These are phyloP conservation scores for Cryptococcus jaspeensis DNA, from an alignment of 1,284 basidiomycete genomes.

Conservation along the genomic window DNA sequence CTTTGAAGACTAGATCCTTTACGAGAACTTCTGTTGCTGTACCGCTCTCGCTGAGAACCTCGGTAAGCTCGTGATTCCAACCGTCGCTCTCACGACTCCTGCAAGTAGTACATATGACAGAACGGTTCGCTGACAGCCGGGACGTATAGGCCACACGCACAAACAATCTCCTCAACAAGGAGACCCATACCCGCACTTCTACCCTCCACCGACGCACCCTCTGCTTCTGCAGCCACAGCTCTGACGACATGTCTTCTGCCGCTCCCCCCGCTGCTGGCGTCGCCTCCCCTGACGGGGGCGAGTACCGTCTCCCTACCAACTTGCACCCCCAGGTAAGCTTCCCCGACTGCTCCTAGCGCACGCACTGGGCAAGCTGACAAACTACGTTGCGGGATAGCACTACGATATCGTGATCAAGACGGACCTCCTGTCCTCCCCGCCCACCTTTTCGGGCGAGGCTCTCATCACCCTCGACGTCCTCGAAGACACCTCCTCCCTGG, in stretches of 20 bases:
- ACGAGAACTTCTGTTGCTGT: background rate
- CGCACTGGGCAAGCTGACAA: background rate
- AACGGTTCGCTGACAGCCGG: no score
- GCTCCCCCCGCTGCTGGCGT: slow-evolving; percentile 27
- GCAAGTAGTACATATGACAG: no score
- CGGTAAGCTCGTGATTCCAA: no score
- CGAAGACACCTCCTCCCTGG: slow-evolving; percentile 62
- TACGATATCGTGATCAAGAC: slow-evolving; percentile 82
- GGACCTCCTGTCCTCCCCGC: slow-evolving; percentile 66
- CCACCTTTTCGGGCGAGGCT: slow-evolving; percentile 70
- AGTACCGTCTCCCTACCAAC: slow-evolving; percentile 72
- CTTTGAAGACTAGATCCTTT: background rate
- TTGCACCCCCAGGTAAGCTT: slow-evolving; percentile 52
- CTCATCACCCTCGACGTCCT: slow-evolving; percentile 74
- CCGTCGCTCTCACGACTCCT: no score
- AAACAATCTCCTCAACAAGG: background rate
- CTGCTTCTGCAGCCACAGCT: slow-evolving; percentile 24
- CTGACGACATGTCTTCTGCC: slow-evolving; percentile 11
- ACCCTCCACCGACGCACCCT: slow-evolving; percentile 2
- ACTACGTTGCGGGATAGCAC: slow-evolving; percentile 54
- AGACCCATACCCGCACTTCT: background rate
- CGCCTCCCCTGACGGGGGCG: slow-evolving; percentile 13
- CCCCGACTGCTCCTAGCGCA: background rate
- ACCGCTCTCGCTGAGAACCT: no score
- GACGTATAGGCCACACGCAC: background rate